Evolutionary conservation across 148 eudicot species (phyloP), one percentile per base, ranked within the genome.

Genomic region (Limonium bicolor): DNA sequence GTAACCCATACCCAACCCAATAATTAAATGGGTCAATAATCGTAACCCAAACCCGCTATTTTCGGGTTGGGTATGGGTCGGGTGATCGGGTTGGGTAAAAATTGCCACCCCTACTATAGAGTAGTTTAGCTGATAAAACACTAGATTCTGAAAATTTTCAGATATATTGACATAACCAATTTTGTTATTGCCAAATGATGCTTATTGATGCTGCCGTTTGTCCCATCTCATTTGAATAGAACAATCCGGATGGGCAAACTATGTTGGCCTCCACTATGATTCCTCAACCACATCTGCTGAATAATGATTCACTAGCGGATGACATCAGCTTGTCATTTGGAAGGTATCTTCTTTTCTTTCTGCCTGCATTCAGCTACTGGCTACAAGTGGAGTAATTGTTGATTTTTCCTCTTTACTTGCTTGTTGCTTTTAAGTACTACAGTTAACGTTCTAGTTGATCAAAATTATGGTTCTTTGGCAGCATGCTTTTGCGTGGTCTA

Each of bases 261-360:
- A 69, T 80, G 82, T 69, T 90, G 58, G 84, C 77, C 25, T 84
- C 93, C 46, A 90, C 95, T 19, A 60, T 84, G 58, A 71, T 65
- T 57, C 93, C 93, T 41, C 95, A 75, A 55, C 99, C 87, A 45
- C 76, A 63, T 41, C 57, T 74, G 38, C 46, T 50, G 60, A 48
- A 51, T 51, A 73, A 64, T 64, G 75, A 70, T 30, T 67, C 65
- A 15, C 53, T 62, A 47, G 88, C 75, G 54, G 95, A 90, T 44
- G 95, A 90, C 58, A 68, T 81, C 34, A 66, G 78, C 68, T 74
- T 83, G 95, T 80, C 97, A 50, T 90, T 90, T 70, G 97, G 95
- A 80, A 80, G 97, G 97, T 84, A 56, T 43, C 48, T 54, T 50
- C 53, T 46, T n/a, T n/a, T n/a, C n/a, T n/a, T n/a, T n/a, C n/a